Evolutionary conservation across 148 eudicot genomes (phyloP).

Genomic region (Fagopyrum tataricum): DNA sequence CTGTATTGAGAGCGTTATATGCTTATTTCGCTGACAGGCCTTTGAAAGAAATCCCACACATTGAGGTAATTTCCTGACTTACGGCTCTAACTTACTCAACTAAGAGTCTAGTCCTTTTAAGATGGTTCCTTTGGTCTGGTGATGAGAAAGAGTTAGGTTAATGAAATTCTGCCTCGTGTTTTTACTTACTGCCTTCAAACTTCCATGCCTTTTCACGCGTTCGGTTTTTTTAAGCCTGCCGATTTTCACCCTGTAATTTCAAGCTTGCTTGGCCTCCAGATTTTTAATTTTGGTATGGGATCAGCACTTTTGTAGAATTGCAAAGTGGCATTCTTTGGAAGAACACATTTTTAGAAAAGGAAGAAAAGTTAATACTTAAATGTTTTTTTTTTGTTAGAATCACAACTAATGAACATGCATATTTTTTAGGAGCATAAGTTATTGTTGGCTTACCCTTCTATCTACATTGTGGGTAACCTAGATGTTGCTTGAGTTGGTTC

Average conservation of each 20-base stretch:
- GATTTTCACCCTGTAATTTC: neutral
- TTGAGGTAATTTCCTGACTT: constrained; percentile 54
- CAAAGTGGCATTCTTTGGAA: neutral
- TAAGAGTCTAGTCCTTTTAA: neutral
- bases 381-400: neutral
- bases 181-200: neutral
- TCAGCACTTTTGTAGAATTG: neutral
- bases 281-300: neutral
- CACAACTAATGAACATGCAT: neutral
- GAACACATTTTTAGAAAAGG: too few relatives aligned
- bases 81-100: neutral
- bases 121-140: neutral
- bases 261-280: neutral
- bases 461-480: too few relatives aligned
- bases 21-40: constrained; percentile 99
- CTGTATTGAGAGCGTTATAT: constrained; percentile 86
- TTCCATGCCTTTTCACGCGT: neutral
- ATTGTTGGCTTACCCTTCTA: too few relatives aligned
- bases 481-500: too few relatives aligned
- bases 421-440: too few relatives aligned
- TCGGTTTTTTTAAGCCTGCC: neutral
- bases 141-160: neutral
- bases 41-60: constrained; percentile 83
- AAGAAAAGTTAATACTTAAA: too few relatives aligned
- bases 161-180: neutral